Conservation (phyloP, 2,329 filamentous ascomycete species). For the Fusarium longipes region DNA sequence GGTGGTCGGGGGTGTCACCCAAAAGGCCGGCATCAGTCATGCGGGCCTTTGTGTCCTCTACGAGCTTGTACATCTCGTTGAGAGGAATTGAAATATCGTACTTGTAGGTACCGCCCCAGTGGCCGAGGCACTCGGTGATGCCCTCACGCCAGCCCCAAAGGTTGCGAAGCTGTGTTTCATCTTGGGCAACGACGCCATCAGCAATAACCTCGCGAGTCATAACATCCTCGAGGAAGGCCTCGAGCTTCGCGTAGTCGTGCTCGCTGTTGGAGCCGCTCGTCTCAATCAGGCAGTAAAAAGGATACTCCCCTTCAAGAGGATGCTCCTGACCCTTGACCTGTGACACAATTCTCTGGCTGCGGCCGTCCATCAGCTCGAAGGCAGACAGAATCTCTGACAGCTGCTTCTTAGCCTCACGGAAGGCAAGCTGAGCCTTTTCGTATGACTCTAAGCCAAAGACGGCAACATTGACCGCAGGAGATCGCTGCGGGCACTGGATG, state of each 20-base stretch:
- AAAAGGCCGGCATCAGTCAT: slow-evolving; percentile 80
- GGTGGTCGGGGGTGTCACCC: slow-evolving; percentile 78
- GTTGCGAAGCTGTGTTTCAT: slow-evolving; percentile 86
- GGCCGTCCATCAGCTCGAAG: slow-evolving; percentile 95
- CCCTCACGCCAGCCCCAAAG: slow-evolving; percentile 96
- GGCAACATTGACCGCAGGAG: slow-evolving; percentile 91
- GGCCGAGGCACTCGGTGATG: slow-evolving; percentile 87
- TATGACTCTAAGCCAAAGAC: slow-evolving; percentile 93
- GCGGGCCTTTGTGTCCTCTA: slow-evolving; percentile 82
- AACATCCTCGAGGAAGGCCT: slow-evolving; percentile 89
- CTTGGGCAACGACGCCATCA: slow-evolving; percentile 92
- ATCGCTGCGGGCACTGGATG: slow-evolving; percentile 87
- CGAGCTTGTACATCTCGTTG: slow-evolving; percentile 84
- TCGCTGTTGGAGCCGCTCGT: slow-evolving; percentile 95
- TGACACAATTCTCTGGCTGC: slow-evolving; percentile 81
- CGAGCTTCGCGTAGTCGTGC: slow-evolving; percentile 92
- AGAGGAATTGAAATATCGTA: slow-evolving; percentile 97
- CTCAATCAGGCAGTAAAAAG: slow-evolving; percentile 97
- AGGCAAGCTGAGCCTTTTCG: slow-evolving; percentile 87
- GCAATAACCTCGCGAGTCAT: slow-evolving; percentile 87
- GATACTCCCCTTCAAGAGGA: slow-evolving; percentile 84
- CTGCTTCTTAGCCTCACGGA: slow-evolving; percentile 87
- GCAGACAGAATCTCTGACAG: slow-evolving; percentile 96
- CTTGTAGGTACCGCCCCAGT: slow-evolving; percentile 97
- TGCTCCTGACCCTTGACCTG: slow-evolving; percentile 79